Conservation (phyloP, 2,329 filamentous ascomycete species). For the Sporothrix brunneoviolacea region DNA sequence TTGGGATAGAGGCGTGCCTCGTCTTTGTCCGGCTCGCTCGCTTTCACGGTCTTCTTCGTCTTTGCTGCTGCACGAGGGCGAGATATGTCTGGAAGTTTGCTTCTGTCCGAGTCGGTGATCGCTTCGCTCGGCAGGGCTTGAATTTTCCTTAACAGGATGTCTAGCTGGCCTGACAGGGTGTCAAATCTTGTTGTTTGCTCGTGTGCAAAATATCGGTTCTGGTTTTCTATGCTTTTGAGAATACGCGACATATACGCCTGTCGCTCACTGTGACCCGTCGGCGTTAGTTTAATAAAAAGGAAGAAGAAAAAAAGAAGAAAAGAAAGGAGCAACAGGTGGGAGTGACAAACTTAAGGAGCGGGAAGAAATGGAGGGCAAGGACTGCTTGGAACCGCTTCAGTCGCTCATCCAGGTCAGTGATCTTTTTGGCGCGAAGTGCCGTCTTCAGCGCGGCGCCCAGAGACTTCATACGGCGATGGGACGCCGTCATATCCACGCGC, state of each 20-base stretch:
- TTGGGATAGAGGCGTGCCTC: no score
- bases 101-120: neutral
- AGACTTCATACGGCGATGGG: no score
- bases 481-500: no score
- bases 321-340: no score
- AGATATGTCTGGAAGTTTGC: neutral
- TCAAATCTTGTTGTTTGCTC: neutral
- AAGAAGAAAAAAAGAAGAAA: neutral
- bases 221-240: neutral
- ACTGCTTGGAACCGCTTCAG: neutral
- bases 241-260: neutral
- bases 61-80: neutral
- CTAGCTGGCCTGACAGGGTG: neutral
- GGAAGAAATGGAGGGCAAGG: slow-evolving; percentile 1
- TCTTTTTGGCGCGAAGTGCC: neutral
- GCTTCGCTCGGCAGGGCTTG: neutral
- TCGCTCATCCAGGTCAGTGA: neutral
- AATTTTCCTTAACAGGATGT: neutral
- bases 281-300: neutral
- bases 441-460: neutral
- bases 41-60: no score
- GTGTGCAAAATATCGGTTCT: neutral
- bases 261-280: neutral
- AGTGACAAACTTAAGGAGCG: neutral
- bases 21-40: no score